phyloP scores from a whole-genome alignment of 2,329 filamentous ascomycete genomes.

The Diaporthe destruens region DNA sequence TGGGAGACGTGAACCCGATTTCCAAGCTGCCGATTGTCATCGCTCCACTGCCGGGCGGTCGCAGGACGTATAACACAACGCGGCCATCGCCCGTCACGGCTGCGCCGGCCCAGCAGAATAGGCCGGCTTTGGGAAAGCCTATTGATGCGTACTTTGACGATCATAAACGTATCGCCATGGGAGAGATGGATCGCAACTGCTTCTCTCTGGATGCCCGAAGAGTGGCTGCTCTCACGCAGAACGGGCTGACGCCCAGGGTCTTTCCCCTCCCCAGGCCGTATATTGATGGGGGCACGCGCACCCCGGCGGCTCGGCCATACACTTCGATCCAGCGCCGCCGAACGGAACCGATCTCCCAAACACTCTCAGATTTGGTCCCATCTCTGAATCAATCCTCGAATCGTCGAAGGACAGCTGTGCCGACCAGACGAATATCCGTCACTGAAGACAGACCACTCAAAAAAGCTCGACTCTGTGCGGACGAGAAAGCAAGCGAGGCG shows the following conservation, averaged over 20 bases:
- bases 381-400: slow-evolving; percentile 38
- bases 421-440: slow-evolving; percentile 43
- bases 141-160: slow-evolving; percentile 68
- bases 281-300: slow-evolving; percentile 53
- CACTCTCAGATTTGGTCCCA: slow-evolving; percentile 50
- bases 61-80: slow-evolving; percentile 53
- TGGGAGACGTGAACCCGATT: slow-evolving; percentile 88
- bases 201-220: slow-evolving; percentile 65
- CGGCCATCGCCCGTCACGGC: slow-evolving; percentile 45
- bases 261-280: slow-evolving; percentile 72
- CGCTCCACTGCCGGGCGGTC: slow-evolving; percentile 55
- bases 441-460: slow-evolving; percentile 61
- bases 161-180: slow-evolving; percentile 66
- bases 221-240: slow-evolving; percentile 62
- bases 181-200: slow-evolving; percentile 73
- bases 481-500: slow-evolving; percentile 49
- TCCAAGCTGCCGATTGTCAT: slow-evolving; percentile 77
- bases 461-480: slow-evolving; percentile 68
- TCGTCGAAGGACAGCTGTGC: slow-evolving; percentile 47
- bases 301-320: slow-evolving; percentile 48
- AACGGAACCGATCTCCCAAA: slow-evolving; percentile 64
- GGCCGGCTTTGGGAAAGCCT: slow-evolving; percentile 56
- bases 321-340: slow-evolving; percentile 61
- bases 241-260: slow-evolving; percentile 65
- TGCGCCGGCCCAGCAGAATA: slow-evolving; percentile 45